Percentiles rank a stretch among this genome's conserved stretches.
Conservation (phyloP, 164 flowering plant genomes). For the Vitis cinerea region DNA sequence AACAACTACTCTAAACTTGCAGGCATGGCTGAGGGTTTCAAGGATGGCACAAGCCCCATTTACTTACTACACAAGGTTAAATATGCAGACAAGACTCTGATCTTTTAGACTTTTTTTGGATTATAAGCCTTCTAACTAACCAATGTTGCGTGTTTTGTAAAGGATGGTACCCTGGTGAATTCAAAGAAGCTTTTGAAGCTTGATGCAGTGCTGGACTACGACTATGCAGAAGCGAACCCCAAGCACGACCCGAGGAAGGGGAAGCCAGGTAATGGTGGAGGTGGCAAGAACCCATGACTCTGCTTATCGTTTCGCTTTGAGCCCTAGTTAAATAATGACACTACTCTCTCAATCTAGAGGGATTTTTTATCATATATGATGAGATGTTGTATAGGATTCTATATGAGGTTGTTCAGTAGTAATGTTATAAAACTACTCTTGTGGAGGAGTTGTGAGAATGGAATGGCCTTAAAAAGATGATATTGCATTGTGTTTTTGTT, state of each 20-base stretch:
- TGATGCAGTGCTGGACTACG: conserved; percentile 45
- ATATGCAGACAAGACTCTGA: neutral
- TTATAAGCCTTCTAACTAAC: neutral
- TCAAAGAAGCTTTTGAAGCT: conserved; percentile 38
- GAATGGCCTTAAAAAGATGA: no score
- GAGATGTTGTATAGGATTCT: no score
- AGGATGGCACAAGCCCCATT: conserved; percentile 3
- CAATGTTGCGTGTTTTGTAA: conserved; percentile 1
- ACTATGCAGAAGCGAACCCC: conserved; percentile 50
- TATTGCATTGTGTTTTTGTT: no score
- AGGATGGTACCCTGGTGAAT: conserved; percentile 18
- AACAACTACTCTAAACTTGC: conserved; percentile 5
- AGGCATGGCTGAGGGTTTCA: conserved; percentile 28
- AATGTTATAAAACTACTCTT: no score
- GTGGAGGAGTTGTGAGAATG: no score
- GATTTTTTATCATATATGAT: no score
- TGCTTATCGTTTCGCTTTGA: neutral
- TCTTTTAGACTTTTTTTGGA: no score
- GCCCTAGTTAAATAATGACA: neutral
- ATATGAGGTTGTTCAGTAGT: no score
- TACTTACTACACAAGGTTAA: conserved; percentile 26
- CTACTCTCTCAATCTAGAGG: no score
- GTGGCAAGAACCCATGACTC: conserved; percentile 27
- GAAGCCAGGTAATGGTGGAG: conserved; percentile 23
- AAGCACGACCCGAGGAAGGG: conserved; percentile 56